Evolutionary conservation across 164 flowering plant genomes (phyloP).

Genomic region (Sextonia rubra): DNA sequence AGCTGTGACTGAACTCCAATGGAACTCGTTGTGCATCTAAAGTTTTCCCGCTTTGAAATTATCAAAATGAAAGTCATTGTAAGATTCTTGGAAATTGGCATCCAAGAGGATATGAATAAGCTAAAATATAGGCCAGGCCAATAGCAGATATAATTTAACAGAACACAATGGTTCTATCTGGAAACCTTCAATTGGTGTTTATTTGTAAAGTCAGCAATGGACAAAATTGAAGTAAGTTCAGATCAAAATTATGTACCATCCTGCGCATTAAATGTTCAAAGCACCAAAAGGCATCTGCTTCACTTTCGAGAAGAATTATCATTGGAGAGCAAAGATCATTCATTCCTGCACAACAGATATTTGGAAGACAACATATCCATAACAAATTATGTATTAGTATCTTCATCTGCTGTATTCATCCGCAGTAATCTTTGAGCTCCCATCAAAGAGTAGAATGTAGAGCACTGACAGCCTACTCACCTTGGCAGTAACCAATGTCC

Average conservation of each 20-base stretch:
- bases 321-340: conserved; percentile 93
- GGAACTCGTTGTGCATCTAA: conserved; percentile 54
- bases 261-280: conserved; percentile 90
- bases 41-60: conserved; percentile 66
- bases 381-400: neutral
- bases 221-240: neutral
- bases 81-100: conserved; percentile 7
- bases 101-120: conserved; percentile 2
- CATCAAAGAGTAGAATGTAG: neutral
- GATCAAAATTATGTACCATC: conserved; percentile 45
- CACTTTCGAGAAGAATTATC: conserved; percentile 73
- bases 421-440: neutral
- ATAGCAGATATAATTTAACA: neutral
- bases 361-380: neutral
- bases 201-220: neutral
- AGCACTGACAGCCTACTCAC: conserved; percentile 24
- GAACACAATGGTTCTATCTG: neutral
- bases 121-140: neutral
- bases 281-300: conserved; percentile 98
- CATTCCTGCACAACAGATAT: conserved; percentile 59
- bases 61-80: conserved; percentile 6
- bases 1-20: conserved; percentile 90
- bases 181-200: neutral
- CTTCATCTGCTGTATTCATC: neutral
- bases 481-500: conserved; percentile 91